Evolutionary conservation across 768 basidiomycete species (phyloP).

Genomic region (Suillus alpinus): DNA sequence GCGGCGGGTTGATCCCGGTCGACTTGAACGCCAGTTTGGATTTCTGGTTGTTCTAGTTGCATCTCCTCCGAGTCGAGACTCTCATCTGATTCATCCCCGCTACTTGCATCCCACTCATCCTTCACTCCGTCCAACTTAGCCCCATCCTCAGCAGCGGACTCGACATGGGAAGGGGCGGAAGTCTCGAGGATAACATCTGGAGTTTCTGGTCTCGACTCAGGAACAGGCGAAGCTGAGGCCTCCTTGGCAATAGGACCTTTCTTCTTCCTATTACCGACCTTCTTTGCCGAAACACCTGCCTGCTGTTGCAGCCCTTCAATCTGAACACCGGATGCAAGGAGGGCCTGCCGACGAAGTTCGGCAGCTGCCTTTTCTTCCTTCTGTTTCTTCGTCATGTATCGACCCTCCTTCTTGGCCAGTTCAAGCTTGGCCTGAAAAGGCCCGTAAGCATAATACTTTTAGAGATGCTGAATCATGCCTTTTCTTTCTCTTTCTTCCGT

Average conservation of each 20-base stretch:
- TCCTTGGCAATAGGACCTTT: slow-evolving; percentile 54
- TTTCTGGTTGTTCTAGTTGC: neutral
- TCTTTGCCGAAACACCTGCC: slow-evolving; percentile 52
- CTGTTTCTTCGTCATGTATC: slow-evolving; percentile 94
- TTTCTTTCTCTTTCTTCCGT: slow-evolving; percentile 84
- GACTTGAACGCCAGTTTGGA: neutral
- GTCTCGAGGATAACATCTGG: slow-evolving; percentile 24
- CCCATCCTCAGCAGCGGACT: slow-evolving; percentile 31
- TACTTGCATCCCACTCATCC: slow-evolving; percentile 55
- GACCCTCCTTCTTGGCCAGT: slow-evolving; percentile 89
- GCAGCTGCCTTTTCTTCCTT: slow-evolving; percentile 90
- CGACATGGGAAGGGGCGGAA: slow-evolving; percentile 31
- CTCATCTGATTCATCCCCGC: slow-evolving; percentile 46
- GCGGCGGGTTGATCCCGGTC: neutral
- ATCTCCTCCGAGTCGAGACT: slow-evolving; percentile 28
- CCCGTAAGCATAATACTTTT: neutral
- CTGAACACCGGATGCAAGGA: slow-evolving; percentile 84
- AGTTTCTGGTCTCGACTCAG: slow-evolving; percentile 53
- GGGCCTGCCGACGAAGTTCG: slow-evolving; percentile 86
- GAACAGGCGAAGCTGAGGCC: slow-evolving; percentile 41
- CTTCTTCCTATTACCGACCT: slow-evolving; percentile 82
- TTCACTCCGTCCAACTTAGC: slow-evolving; percentile 32
- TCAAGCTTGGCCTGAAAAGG: slow-evolving; percentile 76
- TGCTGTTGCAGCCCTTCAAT: slow-evolving; percentile 84
- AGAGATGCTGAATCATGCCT: slow-evolving; percentile 41